A percentile compares a stretch with the other conserved stretches of the same genome.
Evolutionary conservation across 345 rosid species (phyloP).

Genomic region (Corchorus capsularis): DNA sequence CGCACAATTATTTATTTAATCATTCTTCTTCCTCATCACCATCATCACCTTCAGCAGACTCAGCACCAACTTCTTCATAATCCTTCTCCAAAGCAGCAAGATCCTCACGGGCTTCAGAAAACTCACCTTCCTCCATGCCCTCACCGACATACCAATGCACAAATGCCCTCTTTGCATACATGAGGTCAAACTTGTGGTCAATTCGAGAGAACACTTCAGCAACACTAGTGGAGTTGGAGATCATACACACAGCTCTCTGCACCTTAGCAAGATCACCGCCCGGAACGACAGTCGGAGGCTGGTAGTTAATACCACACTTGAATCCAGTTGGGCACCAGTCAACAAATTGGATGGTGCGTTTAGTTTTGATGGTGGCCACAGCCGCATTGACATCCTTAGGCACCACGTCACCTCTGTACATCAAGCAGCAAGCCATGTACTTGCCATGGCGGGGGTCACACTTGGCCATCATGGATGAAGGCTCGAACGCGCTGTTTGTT

Average conservation of each 20-base stretch:
- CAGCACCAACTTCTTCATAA: slow-evolving; percentile 56
- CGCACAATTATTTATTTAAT: not conserved
- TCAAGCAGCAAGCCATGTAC: slow-evolving; percentile 57
- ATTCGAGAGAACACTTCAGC: slow-evolving; percentile 51
- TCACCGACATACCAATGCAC: slow-evolving; percentile 62
- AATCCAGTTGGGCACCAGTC: too few relatives aligned
- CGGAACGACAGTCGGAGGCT: too few relatives aligned
- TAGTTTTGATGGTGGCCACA: slow-evolving; percentile 50
- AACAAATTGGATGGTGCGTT: slow-evolving; percentile 47
- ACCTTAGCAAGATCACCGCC: too few relatives aligned
- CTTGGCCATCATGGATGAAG: slow-evolving; percentile 63
- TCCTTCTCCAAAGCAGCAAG: slow-evolving; percentile 52
- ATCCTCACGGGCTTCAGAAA: slow-evolving; percentile 58
- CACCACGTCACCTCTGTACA: slow-evolving; percentile 52
- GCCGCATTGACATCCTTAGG: slow-evolving; percentile 52
- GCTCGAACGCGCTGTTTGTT: slow-evolving; percentile 58
- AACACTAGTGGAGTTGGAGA: slow-evolving; percentile 50
- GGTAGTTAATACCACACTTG: too few relatives aligned
- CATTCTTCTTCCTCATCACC: slow-evolving; percentile 47
- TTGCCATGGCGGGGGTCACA: slow-evolving; percentile 58
- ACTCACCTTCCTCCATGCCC: slow-evolving; percentile 61
- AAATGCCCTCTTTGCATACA: slow-evolving; percentile 54
- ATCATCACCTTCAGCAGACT: slow-evolving; percentile 47
- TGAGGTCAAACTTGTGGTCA: slow-evolving; percentile 54
- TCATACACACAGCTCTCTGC: slow-evolving; percentile 24